Conservation (phyloP, 768 basidiomycete genomes). For the Mrakia gelida region DNA sequence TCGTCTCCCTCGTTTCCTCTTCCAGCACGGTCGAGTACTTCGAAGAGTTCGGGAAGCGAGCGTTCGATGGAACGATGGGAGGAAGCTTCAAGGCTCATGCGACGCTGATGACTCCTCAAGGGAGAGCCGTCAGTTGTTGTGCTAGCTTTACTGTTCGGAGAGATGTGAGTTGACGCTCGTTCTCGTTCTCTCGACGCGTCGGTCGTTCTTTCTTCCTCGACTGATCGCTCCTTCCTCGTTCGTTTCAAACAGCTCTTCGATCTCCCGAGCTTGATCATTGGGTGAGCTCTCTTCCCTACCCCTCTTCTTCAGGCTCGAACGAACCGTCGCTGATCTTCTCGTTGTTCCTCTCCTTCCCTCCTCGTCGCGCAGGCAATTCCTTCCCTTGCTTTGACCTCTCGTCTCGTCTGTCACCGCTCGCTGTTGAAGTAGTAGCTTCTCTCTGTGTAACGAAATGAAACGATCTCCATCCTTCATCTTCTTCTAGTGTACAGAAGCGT, state of each 20-base stretch:
- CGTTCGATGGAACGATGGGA: constrained; percentile 87
- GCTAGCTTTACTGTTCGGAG: neutral
- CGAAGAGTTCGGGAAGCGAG: constrained; percentile 94
- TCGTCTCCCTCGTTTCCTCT: neutral
- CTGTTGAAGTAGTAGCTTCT: no score
- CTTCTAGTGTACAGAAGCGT: no score
- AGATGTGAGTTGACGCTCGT: neutral
- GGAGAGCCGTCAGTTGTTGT: neutral
- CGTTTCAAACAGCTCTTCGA: constrained; percentile 57
- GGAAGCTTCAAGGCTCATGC: neutral
- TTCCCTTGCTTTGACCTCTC: constrained; percentile 9
- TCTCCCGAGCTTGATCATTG: constrained; percentile 81
- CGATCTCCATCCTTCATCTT: no score
- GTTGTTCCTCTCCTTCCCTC: neutral
- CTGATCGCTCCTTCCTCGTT: neutral
- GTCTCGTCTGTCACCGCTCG: no score
- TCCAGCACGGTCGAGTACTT: constrained; percentile 46
- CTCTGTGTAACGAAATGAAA: no score
- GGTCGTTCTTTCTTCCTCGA: neutral
- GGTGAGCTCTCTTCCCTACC: constrained; percentile 38
- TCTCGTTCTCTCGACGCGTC: neutral
- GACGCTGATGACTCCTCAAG: constrained; percentile 3
- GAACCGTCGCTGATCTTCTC: neutral
- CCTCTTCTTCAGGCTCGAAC: neutral
- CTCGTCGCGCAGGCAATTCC: constrained; percentile 13